A percentile compares a stretch with the other conserved stretches of the same genome.
These are phyloP conservation scores for Neurospora discreta DNA, from an alignment of 495 filamentous ascomycete genomes.

Conservation along the genomic window DNA sequence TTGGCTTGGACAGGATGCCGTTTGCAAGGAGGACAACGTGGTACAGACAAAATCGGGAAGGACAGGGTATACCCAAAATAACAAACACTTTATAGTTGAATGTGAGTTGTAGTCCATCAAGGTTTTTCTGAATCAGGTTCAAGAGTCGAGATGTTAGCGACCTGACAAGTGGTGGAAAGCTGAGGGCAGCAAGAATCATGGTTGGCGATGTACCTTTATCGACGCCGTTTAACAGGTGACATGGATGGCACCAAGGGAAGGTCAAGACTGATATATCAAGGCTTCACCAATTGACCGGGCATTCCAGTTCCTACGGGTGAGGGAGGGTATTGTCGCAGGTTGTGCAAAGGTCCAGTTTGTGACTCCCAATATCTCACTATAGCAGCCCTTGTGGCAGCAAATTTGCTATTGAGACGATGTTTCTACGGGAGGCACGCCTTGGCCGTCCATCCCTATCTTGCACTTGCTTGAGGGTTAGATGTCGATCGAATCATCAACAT, in stretches of 20 bases:
- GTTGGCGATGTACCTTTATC: neutral
- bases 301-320: neutral
- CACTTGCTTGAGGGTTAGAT: neutral
- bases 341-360: too few species aligned
- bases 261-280: neutral
- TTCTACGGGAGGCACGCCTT: neutral
- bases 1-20: too few species aligned
- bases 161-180: neutral
- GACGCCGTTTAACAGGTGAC: neutral
- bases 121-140: neutral
- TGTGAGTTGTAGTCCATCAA: neutral
- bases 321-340: too few species aligned
- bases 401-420: neutral
- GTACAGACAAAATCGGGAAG: neutral
- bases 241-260: neutral
- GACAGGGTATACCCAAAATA: neutral
- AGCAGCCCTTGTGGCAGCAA: neutral
- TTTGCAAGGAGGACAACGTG: neutral
- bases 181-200: neutral
- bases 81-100: neutral
- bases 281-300: too few species aligned
- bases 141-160: neutral
- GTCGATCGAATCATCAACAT: neutral
- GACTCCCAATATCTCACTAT: neutral
- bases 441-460: neutral